Base-by-base conservation (phyloP, 176 grass and related monocot species). In the Stipa capillata region DNA sequence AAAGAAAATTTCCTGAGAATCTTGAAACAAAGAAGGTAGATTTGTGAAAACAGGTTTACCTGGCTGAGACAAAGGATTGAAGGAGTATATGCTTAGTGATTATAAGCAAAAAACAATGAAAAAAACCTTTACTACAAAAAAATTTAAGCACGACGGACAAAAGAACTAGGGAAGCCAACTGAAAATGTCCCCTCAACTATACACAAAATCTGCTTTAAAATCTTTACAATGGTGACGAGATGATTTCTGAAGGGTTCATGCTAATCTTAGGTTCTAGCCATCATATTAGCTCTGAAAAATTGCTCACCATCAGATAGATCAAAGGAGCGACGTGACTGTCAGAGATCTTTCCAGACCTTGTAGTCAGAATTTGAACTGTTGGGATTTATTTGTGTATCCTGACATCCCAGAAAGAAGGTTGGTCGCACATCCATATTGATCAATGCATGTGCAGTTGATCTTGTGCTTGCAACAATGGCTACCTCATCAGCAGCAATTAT, bases 341-440 rank as follows among this genome's bases (percentile, higher is more conserved):
- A 98, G 66, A 98, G 73, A 85, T 98, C 96, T 89, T 95, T 95
- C 96, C 96, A 98, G 36, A 98, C 84, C 75, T 85, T 93, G 74
- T 90, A 95, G 20, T 98, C 92, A 39, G 92, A 93, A 84, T 87
- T 91, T 16, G 96, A 93, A 79, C 85, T 90, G 64, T 94, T 97
- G 43, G 88, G 90, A 33, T 88, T 89, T 52, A 86, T 84, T 34
- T 72, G 65, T 48, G 80, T 89, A 54, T 98, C 92, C 78, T 98
- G 96, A 41, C 96, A 95, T 72, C 92, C 96, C 36, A 98, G 23
- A 61, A 94, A 87, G 74, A 88, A 94, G 33, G 92, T 98, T 4
- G 93, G 87, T 4, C 40, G 74, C 23, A 72, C 85, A 85, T 98
- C 96, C 80, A 91, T 82, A 59, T 98, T 98, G 48, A 98, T 90